Conservation (phyloP, 768 basidiomycete species). For the Suillus plorans region DNA sequence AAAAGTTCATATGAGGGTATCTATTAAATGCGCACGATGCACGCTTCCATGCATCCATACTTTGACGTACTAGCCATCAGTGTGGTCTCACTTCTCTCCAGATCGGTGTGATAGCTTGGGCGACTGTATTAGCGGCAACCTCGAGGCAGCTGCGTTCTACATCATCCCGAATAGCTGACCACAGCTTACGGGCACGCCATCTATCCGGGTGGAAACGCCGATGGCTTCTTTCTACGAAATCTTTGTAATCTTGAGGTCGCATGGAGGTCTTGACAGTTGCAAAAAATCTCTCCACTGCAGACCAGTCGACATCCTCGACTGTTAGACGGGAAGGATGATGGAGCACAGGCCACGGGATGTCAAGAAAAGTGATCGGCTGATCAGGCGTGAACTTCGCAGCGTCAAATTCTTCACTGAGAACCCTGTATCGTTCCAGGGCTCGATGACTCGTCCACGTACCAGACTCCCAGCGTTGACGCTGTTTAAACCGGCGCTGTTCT, state of each 20-base stretch:
- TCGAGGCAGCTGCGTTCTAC: slow-evolving; percentile 58
- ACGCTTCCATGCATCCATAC: neutral
- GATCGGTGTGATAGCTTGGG: slow-evolving; percentile 71
- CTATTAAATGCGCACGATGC: neutral
- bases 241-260: slow-evolving; percentile 60
- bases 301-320: slow-evolving; percentile 70
- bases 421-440: slow-evolving; percentile 70
- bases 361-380: slow-evolving; percentile 55
- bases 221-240: slow-evolving; percentile 68
- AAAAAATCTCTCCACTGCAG: slow-evolving; percentile 73
- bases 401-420: slow-evolving; percentile 64
- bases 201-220: slow-evolving; percentile 79
- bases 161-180: slow-evolving; percentile 58
- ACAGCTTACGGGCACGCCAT: slow-evolving; percentile 68
- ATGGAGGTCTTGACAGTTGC: slow-evolving; percentile 48
- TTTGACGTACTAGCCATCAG: slow-evolving; percentile 12
- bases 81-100: slow-evolving; percentile 48
- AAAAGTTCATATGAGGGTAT: neutral
- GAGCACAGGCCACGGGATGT: slow-evolving; percentile 78
- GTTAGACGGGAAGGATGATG: slow-evolving; percentile 49
- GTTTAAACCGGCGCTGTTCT: slow-evolving; percentile 42
- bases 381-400: slow-evolving; percentile 51
- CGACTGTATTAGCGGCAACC: slow-evolving; percentile 71
- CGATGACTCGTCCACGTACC: slow-evolving; percentile 64
- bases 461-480: slow-evolving; percentile 53